Evolutionary conservation across 331 rosid genomes (phyloP).

Genomic region (Malus hybrid): DNA sequence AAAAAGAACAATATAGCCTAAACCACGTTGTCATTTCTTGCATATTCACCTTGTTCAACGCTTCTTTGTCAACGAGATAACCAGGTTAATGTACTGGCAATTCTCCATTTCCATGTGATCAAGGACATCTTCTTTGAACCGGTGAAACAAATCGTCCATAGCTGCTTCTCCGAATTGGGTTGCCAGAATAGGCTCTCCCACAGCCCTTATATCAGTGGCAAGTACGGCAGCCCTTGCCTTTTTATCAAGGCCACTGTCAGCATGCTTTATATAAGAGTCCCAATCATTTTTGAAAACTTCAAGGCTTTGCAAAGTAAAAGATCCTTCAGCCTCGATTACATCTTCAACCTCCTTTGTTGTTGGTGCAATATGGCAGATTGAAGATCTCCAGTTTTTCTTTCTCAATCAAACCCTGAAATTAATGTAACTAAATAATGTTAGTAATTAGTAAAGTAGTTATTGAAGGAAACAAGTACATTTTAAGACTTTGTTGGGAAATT

Average conservation of each 20-base stretch:
- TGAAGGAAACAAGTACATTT: too few species aligned
- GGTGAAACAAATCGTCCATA: constrained; percentile 31
- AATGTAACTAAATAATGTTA: background rate
- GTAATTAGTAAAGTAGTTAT: too few species aligned
- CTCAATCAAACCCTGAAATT: constrained; percentile 28
- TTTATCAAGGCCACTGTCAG: too few species aligned
- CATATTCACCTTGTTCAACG: too few species aligned
- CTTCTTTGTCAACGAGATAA: too few species aligned
- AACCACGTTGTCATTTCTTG: too few species aligned
- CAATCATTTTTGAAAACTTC: background rate
- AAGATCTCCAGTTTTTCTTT: constrained; percentile 20
- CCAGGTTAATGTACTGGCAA: too few species aligned
- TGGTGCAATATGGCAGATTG: constrained; percentile 24
- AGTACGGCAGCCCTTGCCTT: too few species aligned
- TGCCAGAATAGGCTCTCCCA: constrained; percentile 21
- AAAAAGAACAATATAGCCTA: too few species aligned
- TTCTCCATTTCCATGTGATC: background rate
- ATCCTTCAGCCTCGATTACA: constrained; percentile 30
- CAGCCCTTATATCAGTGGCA: too few species aligned
- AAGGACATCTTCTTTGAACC: constrained; percentile 14
- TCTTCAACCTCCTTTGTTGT: constrained; percentile 19
- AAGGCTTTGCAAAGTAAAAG: constrained; percentile 12
- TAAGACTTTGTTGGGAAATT: too few species aligned
- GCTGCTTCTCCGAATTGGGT: constrained; percentile 28
- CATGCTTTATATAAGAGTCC: too few species aligned